Evolutionary conservation across 2,329 filamentous ascomycete genomes (phyloP).

Genomic region (Monilinia fructicola): DNA sequence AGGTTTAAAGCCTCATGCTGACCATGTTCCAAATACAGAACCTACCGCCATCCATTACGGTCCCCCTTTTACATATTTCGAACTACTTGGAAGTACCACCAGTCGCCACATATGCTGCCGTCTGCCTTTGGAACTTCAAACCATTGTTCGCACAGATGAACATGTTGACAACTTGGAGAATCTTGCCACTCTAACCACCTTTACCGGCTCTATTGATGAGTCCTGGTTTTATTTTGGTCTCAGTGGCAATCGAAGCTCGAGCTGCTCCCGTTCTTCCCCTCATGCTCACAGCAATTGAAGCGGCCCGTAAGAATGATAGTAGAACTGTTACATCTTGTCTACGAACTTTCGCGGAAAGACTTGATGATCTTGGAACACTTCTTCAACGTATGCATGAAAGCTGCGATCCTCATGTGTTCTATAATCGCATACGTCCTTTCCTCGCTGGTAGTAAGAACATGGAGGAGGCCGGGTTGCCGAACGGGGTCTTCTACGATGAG

Average conservation of each 20-base stretch:
- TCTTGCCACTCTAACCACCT: slow-evolving; percentile 81
- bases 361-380: slow-evolving; percentile 79
- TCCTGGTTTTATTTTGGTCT: slow-evolving; percentile 97
- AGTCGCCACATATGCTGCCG: slow-evolving; percentile 88
- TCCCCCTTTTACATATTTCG: slow-evolving; percentile 78
- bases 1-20: neutral
- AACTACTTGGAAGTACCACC: slow-evolving; percentile 80
- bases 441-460: slow-evolving; percentile 97
- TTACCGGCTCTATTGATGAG: slow-evolving; percentile 92
- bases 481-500: slow-evolving; percentile 84
- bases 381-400: slow-evolving; percentile 91
- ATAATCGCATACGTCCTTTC: slow-evolving; percentile 93
- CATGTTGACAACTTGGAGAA: slow-evolving; percentile 82
- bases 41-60: slow-evolving; percentile 77
- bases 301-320: slow-evolving; percentile 69
- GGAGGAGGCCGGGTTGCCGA: slow-evolving; percentile 85
- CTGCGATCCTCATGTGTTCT: slow-evolving; percentile 93
- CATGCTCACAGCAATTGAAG: slow-evolving; percentile 84
- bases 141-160: slow-evolving; percentile 80
- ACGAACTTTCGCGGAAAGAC: slow-evolving; percentile 77
- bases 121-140: slow-evolving; percentile 97
- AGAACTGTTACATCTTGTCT: slow-evolving; percentile 73
- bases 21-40: slow-evolving; percentile 41
- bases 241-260: slow-evolving; percentile 90
- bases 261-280: slow-evolving; percentile 83